Evolutionary conservation across 257 asterid genomes (phyloP), one percentile per base, ranked within the genome.

Genomic region (Jacaranda mimosifolia): DNA sequence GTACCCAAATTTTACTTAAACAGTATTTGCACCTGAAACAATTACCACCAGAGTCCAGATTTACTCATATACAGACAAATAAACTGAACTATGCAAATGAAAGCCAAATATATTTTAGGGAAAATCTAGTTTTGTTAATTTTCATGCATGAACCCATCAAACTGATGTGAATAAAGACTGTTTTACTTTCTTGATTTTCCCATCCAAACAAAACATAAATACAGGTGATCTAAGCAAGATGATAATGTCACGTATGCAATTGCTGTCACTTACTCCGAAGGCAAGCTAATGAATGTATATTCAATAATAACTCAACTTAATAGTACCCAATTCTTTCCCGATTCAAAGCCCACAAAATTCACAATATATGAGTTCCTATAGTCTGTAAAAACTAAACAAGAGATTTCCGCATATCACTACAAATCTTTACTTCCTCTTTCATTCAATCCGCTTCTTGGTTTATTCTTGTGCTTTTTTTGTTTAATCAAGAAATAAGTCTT

Each of bases 1-100:
- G 18, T 3, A 32, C 43, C 8, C 17, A 73, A 62, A 62, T 4
- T 51, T 52, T 3, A 13, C 81, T 35, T 51, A 45, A 72, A 26
- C 13, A 38, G 38, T 26, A 11, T n/a, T 68, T 21, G 42, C 40
- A 42, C 46, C 9, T 26, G 46, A 42, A 42, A 42, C 46, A 4
- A 42, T 42, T 42, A 5, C 9, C 76, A 26, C 32, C 32, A 26
- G 9, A 56, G 57, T 59, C 64, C 67, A 21, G 48, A 69, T 18
- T 39, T 17, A 38, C 12, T n/a, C 18, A 21, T 36, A 19, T 6
- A 53, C 32, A 10, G 26, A 73, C 5, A 56, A 46, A 36, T 15
- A 38, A n/a, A 53, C 69, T n/a, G 55, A 51, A 15, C 42, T 36
- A n/a, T n/a, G n/a, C n/a, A 72, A 52, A 63, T 32, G 72, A 42